These are phyloP conservation scores for Cytospora piceae DNA, from an alignment of 2,329 filamentous ascomycete species.

Conservation along the genomic window DNA sequence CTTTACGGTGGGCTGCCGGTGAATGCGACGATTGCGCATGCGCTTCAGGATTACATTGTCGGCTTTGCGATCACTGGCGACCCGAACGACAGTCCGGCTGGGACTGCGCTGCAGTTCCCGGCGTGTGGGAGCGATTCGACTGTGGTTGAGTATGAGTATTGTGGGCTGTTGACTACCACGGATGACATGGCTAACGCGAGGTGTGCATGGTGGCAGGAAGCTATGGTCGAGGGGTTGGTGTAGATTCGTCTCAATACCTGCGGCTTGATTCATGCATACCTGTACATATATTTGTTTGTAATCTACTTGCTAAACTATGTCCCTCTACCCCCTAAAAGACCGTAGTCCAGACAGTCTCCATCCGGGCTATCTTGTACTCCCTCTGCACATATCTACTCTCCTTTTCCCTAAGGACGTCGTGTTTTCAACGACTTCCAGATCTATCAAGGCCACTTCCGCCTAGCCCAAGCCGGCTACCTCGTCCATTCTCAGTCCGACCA, in stretches of 20 bases:
- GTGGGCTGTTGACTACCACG: constrained; percentile 26
- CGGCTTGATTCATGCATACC: background rate
- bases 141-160: constrained; percentile 32
- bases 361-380: too few species aligned
- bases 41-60: constrained; percentile 43
- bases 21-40: constrained; percentile 38
- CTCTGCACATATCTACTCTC: too few species aligned
- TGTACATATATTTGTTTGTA: background rate
- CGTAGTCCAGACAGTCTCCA: too few species aligned
- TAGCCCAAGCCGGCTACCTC: background rate
- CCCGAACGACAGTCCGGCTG: constrained; percentile 35
- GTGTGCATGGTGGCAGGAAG: constrained; percentile 41
- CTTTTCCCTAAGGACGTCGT: too few species aligned
- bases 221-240: constrained; percentile 35
- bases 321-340: too few species aligned
- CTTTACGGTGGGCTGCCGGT: constrained; percentile 35
- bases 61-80: constrained; percentile 40
- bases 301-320: background rate
- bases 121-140: constrained; percentile 33
- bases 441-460: too few species aligned
- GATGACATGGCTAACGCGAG: constrained; percentile 39
- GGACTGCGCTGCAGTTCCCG: constrained; percentile 32
- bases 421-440: too few species aligned
- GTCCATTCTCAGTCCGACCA: too few species aligned
- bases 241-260: background rate